Percentiles rank a stretch among this genome's conserved stretches.
Evolutionary conservation across 139 green algal genomes (phyloP).

Genomic region (Eudorina sp.): DNA sequence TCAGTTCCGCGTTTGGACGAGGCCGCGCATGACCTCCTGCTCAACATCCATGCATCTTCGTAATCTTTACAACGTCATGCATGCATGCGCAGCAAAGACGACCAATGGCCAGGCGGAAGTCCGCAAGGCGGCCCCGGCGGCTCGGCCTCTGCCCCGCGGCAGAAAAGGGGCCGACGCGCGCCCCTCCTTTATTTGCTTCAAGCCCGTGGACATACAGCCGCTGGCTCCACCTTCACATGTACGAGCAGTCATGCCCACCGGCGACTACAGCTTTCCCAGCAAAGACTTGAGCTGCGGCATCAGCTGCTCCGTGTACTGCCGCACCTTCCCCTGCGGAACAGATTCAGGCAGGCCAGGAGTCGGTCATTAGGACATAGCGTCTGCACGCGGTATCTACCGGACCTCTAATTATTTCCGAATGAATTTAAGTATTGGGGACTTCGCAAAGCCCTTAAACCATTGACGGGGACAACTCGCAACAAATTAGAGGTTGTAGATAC

Average conservation of each 20-base stretch:
- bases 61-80: too few relatives aligned
- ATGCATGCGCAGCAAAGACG: neutral
- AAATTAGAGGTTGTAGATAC: neutral
- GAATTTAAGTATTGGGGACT: neutral
- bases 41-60: too few relatives aligned
- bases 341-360: neutral
- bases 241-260: neutral
- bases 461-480: neutral
- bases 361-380: neutral
- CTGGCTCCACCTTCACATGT: too few relatives aligned
- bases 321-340: neutral
- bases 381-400: too few relatives aligned
- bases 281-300: conserved; percentile 1
- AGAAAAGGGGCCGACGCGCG: neutral
- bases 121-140: neutral
- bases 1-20: too few relatives aligned
- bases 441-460: neutral
- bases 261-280: neutral
- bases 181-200: too few relatives aligned
- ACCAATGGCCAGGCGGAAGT: neutral
- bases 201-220: too few relatives aligned
- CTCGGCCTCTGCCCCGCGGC: neutral
- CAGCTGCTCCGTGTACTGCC: neutral
- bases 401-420: neutral
- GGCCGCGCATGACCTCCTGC: too few relatives aligned